Evolutionary conservation across 768 basidiomycete genomes (phyloP).

Genomic region (Pulveroboletus sp.): DNA sequence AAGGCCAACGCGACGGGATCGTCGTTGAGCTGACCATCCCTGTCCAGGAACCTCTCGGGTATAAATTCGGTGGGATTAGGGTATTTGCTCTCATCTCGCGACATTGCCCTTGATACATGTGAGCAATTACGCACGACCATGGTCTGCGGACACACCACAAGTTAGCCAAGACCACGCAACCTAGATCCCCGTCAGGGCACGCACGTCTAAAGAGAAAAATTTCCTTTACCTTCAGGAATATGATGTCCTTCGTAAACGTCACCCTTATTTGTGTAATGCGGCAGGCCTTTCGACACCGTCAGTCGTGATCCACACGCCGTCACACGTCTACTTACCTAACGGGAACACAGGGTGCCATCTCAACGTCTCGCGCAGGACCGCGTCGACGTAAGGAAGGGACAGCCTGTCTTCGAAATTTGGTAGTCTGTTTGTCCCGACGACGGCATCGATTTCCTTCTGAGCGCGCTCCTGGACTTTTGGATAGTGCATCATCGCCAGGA

Average conservation of each 20-base stretch:
- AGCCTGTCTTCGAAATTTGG: slow-evolving; percentile 26
- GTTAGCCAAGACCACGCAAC: slow-evolving; percentile 29
- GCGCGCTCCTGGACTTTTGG: slow-evolving; percentile 33
- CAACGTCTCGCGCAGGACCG: slow-evolving; percentile 33
- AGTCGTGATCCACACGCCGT: neutral
- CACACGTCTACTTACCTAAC: slow-evolving; percentile 15
- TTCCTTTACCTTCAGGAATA: slow-evolving; percentile 24
- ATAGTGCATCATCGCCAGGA: slow-evolving; percentile 33
- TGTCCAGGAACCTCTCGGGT: slow-evolving; percentile 26
- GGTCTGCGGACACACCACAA: slow-evolving; percentile 19
- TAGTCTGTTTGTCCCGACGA: slow-evolving; percentile 26
- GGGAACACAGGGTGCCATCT: slow-evolving; percentile 33
- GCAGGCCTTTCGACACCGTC: slow-evolving; percentile 18
- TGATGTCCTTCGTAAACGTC: slow-evolving; percentile 25
- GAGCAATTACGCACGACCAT: neutral
- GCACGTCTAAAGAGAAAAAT: neutral
- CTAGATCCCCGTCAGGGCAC: slow-evolving; percentile 18
- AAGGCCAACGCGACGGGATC: slow-evolving; percentile 23
- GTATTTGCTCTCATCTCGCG: slow-evolving; percentile 24
- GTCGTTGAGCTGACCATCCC: slow-evolving; percentile 22
- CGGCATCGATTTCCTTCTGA: slow-evolving; percentile 31
- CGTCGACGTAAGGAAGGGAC: slow-evolving; percentile 30
- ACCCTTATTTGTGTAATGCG: slow-evolving; percentile 22
- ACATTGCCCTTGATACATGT: slow-evolving; percentile 26
- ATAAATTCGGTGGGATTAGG: slow-evolving; percentile 24